Base-by-base conservation (phyloP, 345 rosid genomes). In the Acer campestre region DNA sequence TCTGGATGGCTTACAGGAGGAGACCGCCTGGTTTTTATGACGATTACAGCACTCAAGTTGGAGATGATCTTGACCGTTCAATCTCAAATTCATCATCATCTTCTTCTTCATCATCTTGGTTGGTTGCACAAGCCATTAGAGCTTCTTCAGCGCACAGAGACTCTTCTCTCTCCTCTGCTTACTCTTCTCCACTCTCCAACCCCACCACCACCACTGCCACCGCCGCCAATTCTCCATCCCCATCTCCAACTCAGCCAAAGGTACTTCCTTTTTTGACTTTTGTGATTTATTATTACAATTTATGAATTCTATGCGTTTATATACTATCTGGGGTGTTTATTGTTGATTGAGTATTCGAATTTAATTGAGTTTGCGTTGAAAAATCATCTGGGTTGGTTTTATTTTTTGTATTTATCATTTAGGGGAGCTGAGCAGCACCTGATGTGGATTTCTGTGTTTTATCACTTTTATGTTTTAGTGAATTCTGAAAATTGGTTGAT, bases 101-200 rank as follows among this genome's bases (percentile, higher is more conserved):
- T 1, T 86, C 92, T 0, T 65, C 88, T 7, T 81, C 87, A 17
- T 82, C 89, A 0, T 76, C 86, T 9, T 86, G 88, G 2, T 85
- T 88, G 44, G 89, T 91, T 22, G 95, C 98, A n/a, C 92, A 88
- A 82, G 98, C 99, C 23, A 93, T 93, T 16, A 82, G 90, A 80
- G 98, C 97, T 64, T 89, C 93, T 46, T 91, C 98, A 17, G 93
- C 98, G 10, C 84, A 80, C 74, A 87, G 84, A 73, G 95, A 85
- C 78, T 89, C 93, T 25, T 91, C 95, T 66, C 88, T 91, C 70
- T 89, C 93, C 59, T 86, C 95, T 65, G 95, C 92, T 70, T 89
- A 87, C 84, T 82, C 86, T 0, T 86, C 90, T 59, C 75, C 90
- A 72, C 20, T 65, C 61, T 71, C 79, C 23, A 77, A 59, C 38